These are phyloP conservation scores for Nemania diffusa DNA, from an alignment of 2,329 filamentous ascomycete genomes.

Conservation along the genomic window DNA sequence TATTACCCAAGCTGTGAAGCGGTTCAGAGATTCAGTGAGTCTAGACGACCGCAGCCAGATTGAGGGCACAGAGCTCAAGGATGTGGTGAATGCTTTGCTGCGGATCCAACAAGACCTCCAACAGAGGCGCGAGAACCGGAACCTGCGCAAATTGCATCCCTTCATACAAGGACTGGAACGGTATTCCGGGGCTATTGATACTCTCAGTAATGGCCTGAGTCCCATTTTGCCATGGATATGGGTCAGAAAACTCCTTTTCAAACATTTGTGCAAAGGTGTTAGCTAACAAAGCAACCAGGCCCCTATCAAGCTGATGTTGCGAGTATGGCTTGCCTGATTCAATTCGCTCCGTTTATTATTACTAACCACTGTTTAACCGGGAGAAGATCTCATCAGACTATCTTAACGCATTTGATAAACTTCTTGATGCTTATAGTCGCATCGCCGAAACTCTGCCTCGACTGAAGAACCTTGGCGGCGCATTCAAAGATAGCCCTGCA, in stretches of 20 bases:
- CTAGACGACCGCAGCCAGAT: constrained; percentile 4
- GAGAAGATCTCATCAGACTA: constrained; percentile 21
- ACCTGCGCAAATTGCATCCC: constrained; percentile 14
- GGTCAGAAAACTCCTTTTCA: constrained; percentile 1
- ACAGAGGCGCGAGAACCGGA: constrained; percentile 19
- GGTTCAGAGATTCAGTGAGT: constrained; percentile 17
- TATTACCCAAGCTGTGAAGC: constrained; percentile 12
- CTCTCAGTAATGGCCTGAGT: constrained; percentile 21
- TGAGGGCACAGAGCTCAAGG: constrained; percentile 17
- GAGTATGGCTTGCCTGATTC: constrained; percentile 1
- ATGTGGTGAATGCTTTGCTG: constrained; percentile 9
- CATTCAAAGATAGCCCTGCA: constrained; percentile 10
- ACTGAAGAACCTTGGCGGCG: background rate
- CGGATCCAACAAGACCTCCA: constrained; percentile 17
- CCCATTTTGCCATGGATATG: constrained; percentile 20
- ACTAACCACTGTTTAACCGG: background rate
- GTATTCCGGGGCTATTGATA: constrained; percentile 16
- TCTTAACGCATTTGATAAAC: constrained; percentile 17
- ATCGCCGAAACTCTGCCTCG: constrained; percentile 17
- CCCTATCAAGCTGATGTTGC: constrained; percentile 23
- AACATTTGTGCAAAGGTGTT: background rate
- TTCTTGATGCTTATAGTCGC: constrained; percentile 9
- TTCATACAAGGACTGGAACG: constrained; percentile 13
- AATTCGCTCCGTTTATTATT: background rate
- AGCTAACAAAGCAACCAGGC: constrained; percentile 11